Conservation (phyloP, 257 asterid species). For the Nicotiana tomentosiformis region DNA sequence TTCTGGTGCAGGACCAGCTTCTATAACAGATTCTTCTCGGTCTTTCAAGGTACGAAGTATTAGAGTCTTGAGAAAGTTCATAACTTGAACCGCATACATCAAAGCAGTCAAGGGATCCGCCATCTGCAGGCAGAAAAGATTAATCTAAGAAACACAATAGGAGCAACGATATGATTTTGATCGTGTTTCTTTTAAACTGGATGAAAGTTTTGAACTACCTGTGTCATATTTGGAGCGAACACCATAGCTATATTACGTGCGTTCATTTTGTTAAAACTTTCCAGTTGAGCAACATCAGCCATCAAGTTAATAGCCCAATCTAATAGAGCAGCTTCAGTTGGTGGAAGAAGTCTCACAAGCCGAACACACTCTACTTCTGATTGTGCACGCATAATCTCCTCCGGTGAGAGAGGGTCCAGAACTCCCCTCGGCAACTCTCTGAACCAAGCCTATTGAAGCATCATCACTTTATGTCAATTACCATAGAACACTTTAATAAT, state of each 20-base stretch:
- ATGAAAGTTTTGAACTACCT: slow-evolving; percentile 31
- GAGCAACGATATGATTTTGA: neutral
- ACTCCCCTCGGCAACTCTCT: slow-evolving; percentile 82
- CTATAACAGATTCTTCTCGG: slow-evolving; percentile 38
- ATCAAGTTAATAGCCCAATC: slow-evolving; percentile 90
- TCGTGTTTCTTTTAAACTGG: neutral
- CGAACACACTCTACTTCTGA: slow-evolving; percentile 69
- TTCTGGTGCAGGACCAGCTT: slow-evolving; percentile 25
- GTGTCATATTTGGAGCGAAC: slow-evolving; percentile 93
- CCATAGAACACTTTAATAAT: neutral
- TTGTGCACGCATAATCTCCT: slow-evolving; percentile 65
- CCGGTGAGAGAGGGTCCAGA: slow-evolving; percentile 71
- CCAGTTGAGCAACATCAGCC: slow-evolving; percentile 91
- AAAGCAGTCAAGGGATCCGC: slow-evolving; percentile 69
- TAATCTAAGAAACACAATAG: neutral
- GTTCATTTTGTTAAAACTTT: slow-evolving; percentile 72
- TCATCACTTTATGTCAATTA: neutral
- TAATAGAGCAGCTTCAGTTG: slow-evolving; percentile 66
- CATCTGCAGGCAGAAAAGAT: slow-evolving; percentile 41
- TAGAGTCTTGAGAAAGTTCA: slow-evolving; percentile 68
- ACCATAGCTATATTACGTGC: slow-evolving; percentile 89
- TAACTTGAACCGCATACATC: slow-evolving; percentile 67
- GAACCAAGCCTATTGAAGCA: slow-evolving; percentile 58
- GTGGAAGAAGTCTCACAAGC: slow-evolving; percentile 65
- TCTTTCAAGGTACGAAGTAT: slow-evolving; percentile 42